A percentile compares a stretch with the other conserved stretches of the same genome.
phyloP scores from a whole-genome alignment of 208 protist species.

The Leishmania arabica region DNA sequence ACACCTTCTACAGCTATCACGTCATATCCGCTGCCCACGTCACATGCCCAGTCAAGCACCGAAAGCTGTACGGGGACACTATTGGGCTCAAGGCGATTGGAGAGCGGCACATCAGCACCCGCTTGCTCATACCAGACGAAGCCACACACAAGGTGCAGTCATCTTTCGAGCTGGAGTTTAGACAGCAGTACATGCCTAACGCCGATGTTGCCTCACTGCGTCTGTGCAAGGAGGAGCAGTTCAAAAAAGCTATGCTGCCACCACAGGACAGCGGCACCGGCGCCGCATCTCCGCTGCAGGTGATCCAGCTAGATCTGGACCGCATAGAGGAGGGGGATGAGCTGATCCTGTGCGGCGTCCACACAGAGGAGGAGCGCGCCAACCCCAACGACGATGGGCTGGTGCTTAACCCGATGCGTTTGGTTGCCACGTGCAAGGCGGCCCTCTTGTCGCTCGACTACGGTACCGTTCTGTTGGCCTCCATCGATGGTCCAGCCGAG shows the following conservation, averaged over 20 bases:
- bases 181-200: conserved; percentile 68
- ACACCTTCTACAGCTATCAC: conserved; percentile 82
- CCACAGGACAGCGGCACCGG: neutral
- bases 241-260: conserved; percentile 24
- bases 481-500: conserved; percentile 30
- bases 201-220: conserved; percentile 76
- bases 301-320: conserved; percentile 70
- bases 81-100: conserved; percentile 78
- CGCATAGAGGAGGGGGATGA: conserved; percentile 67
- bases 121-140: conserved; percentile 52
- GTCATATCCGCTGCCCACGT: conserved; percentile 86
- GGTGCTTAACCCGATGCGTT: conserved; percentile 33
- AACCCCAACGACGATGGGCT: conserved; percentile 86
- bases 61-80: conserved; percentile 68
- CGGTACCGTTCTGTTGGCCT: conserved; percentile 78
- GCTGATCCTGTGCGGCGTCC: conserved; percentile 64
- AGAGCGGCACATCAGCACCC: conserved; percentile 83
- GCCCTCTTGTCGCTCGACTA: conserved; percentile 83
- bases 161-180: conserved; percentile 67
- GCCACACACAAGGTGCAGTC: conserved; percentile 27
- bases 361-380: conserved; percentile 62
- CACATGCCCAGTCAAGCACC: conserved; percentile 72
- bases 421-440: conserved; percentile 68
- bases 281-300: conserved; percentile 15
- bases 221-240: conserved; percentile 40